These are phyloP conservation scores for Nothophoma quercina DNA, from an alignment of 2,329 filamentous ascomycete genomes.

Conservation along the genomic window DNA sequence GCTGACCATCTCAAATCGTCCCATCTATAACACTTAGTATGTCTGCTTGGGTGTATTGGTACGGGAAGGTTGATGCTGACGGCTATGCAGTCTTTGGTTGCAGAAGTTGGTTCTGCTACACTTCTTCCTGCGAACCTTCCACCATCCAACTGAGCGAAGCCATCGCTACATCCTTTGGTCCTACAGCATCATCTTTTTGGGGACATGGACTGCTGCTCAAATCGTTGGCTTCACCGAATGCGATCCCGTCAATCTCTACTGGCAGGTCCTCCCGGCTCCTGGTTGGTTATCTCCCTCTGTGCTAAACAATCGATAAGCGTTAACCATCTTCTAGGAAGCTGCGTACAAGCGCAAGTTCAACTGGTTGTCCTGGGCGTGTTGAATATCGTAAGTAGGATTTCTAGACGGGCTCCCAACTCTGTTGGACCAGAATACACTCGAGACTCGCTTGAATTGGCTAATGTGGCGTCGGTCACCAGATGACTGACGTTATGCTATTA, in stretches of 20 bases:
- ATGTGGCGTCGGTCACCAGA: neutral
- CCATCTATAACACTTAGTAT: constrained; percentile 1
- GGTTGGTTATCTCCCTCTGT: neutral
- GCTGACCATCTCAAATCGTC: neutral
- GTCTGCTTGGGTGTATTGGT: neutral
- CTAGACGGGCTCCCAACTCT: neutral
- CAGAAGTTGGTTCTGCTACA: constrained; percentile 1
- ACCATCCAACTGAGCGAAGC: neutral
- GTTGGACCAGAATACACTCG: too few relatives aligned
- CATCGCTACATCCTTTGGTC: neutral
- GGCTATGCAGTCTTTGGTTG: neutral
- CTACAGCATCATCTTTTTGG: neutral
- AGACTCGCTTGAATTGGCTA: too few relatives aligned
- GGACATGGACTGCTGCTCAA: neutral
- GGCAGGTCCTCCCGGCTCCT: constrained; percentile 2
- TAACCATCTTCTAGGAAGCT: neutral
- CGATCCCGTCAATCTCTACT: neutral
- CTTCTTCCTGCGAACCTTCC: constrained; percentile 1
- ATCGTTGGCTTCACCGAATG: constrained; percentile 2
- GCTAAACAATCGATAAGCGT: neutral
- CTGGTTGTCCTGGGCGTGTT: neutral
- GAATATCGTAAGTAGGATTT: neutral
- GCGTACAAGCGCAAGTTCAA: constrained; percentile 1
- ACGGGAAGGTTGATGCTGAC: neutral
- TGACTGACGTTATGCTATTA: neutral